Evolutionary conservation across 2,329 filamentous ascomycete genomes (phyloP), one percentile per base, ranked within the genome.

Genomic region (Exserohilum rostratum): DNA sequence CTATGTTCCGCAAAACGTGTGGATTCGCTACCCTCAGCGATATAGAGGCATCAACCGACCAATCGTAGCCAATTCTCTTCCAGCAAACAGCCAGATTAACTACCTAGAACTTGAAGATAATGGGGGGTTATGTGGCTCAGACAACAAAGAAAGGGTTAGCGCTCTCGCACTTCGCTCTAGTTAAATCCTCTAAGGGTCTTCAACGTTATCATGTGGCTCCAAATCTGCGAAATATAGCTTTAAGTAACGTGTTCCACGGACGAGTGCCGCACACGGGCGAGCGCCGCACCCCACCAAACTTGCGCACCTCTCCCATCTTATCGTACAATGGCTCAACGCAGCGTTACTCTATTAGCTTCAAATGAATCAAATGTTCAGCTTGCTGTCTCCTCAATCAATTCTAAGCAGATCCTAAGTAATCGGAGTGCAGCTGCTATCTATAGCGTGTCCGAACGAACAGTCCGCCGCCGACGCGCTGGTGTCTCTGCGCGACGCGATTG

Each of bases 1-100:
- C 20, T 27, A 39, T 22, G 46, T 51, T 47, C 47, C 20, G n/a
- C 37, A 55, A 13, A 47, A 47, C 13, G 47, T 55, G 7, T 55
- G 17, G 53, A 30, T 55, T 34, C 31, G 31, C 37, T 55, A 55
- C 12, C 43, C 47, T 9, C n/a, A 44, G 9, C 11, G 6, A 2
- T 50, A 50, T 10, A 50, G 17, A 27, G 38, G 47, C 22, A 37
- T 50, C 7, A 44, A 50, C 2, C 11, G 2, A 18, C 47, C 22
- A 3, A 22, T 50, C 7, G 11, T 50, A 44, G 47, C n/a, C 9
- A 15, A 37, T 20, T 1, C 22, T 0, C 30, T 50, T 15, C 22
- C 6, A 15, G 4, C 2, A 6, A 38, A 50, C 10, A 50, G 31
- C 22, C 7, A 50, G 2, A 18, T 50, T 13, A 1, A 13, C 6